Evolutionary conservation across 2,329 filamentous ascomycete species (phyloP).

Genomic region (Samsoniella hepiali): DNA sequence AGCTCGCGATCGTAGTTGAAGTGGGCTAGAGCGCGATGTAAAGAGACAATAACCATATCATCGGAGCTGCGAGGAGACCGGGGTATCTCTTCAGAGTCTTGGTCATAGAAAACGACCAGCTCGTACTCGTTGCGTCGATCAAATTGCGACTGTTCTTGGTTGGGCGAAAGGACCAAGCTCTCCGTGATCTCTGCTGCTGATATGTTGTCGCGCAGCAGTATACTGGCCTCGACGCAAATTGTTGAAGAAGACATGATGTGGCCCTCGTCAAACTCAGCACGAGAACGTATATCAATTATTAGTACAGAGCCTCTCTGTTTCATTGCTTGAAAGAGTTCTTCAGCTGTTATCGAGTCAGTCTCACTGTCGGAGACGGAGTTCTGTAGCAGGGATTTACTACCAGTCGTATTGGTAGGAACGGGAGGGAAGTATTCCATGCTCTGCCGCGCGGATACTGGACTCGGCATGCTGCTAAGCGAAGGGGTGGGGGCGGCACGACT

Average conservation of each 20-base stretch:
- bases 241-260: conserved; percentile 82
- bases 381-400: conserved; percentile 28
- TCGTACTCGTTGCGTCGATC: conserved; percentile 73
- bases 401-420: conserved; percentile 1
- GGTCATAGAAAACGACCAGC: conserved; percentile 87
- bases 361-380: conserved; percentile 16
- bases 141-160: conserved; percentile 74
- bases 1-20: conserved; percentile 79
- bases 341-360: conserved; percentile 58
- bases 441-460: conserved; percentile 30
- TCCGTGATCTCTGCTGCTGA: conserved; percentile 62
- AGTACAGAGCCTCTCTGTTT: conserved; percentile 60
- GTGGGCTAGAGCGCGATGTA: conserved; percentile 77
- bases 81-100: conserved; percentile 55
- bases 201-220: conserved; percentile 66
- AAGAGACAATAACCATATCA: conserved; percentile 60
- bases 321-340: conserved; percentile 70
- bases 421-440: conserved; percentile 32
- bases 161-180: conserved; percentile 66
- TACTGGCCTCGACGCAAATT: conserved; percentile 82
- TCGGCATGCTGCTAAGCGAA: conserved; percentile 31
- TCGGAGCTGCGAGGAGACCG: conserved; percentile 33
- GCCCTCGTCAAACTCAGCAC: conserved; percentile 79
- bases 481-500: conserved; percentile 55
- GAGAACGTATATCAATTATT: conserved; percentile 78